These are phyloP conservation scores for Neurospora hispaniola DNA, from an alignment of 495 filamentous ascomycete species.

Conservation along the genomic window DNA sequence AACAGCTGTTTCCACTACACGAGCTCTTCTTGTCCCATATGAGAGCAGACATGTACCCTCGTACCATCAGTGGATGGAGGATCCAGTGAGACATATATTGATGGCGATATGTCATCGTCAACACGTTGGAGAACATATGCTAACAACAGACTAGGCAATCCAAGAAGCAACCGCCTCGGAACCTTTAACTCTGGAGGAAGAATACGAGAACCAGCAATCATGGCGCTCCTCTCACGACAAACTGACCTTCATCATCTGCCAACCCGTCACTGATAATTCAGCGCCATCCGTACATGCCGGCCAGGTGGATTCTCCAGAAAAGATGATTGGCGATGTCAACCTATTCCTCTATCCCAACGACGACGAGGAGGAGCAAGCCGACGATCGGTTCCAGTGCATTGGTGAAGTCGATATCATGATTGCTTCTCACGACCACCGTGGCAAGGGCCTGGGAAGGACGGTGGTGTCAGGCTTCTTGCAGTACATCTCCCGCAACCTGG, in stretches of 20 bases:
- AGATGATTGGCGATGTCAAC: slow-evolving; percentile 82
- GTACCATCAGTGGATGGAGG: slow-evolving; percentile 89
- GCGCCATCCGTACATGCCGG: slow-evolving; percentile 12
- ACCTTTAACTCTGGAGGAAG: slow-evolving; percentile 61
- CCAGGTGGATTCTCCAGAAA: slow-evolving; percentile 38
- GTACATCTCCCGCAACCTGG: slow-evolving; percentile 45
- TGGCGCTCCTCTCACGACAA: slow-evolving; percentile 73
- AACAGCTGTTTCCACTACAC: slow-evolving; percentile 54
- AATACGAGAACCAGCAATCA: slow-evolving; percentile 73
- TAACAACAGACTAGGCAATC: slow-evolving; percentile 46
- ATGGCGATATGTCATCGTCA: background rate
- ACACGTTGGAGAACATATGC: background rate
- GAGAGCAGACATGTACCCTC: slow-evolving; percentile 65
- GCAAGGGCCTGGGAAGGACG: slow-evolving; percentile 54
- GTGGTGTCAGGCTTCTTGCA: slow-evolving; percentile 56
- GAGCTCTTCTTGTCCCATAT: slow-evolving; percentile 72
- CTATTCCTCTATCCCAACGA: slow-evolving; percentile 55
- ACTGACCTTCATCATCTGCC: slow-evolving; percentile 60
- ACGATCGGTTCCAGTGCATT: slow-evolving; percentile 25
- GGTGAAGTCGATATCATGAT: slow-evolving; percentile 91
- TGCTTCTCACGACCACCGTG: slow-evolving; percentile 45
- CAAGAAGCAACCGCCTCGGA: slow-evolving; percentile 79
- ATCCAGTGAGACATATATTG: slow-evolving; percentile 43
- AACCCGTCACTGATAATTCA: slow-evolving; percentile 14
- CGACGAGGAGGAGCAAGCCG: slow-evolving; percentile 20